phyloP scores from a whole-genome alignment of 1,284 basidiomycete species.

The Irpex rosettiformis region DNA sequence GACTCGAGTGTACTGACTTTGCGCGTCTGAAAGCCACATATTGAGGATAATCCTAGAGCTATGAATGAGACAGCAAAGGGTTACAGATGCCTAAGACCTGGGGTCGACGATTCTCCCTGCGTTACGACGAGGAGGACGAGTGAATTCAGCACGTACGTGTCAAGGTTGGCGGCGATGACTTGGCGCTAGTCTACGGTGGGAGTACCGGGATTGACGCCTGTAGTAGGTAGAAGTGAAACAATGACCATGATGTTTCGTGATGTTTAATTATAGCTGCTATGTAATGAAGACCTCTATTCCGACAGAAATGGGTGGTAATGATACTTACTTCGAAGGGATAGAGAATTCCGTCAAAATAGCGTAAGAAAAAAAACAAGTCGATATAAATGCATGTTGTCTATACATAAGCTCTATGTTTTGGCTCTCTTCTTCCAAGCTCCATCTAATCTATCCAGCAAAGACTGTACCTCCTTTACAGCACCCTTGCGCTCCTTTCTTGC shows the following conservation, averaged over 20 bases:
- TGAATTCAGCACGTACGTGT: background rate
- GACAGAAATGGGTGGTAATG: too few relatives aligned
- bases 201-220: background rate
- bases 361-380: background rate
- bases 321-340: too few relatives aligned
- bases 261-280: too few relatives aligned
- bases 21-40: conserved; percentile 12
- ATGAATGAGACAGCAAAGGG: background rate
- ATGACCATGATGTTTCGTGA: background rate
- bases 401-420: conserved; percentile 1
- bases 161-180: background rate
- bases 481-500: conserved; percentile 71
- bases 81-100: background rate
- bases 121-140: background rate
- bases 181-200: background rate
- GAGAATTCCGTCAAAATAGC: too few relatives aligned
- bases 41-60: background rate
- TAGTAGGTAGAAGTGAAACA: background rate
- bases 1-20: conserved; percentile 7
- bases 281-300: too few relatives aligned
- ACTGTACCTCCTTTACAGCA: conserved; percentile 68
- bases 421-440: conserved; percentile 37
- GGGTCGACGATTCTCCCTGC: background rate
- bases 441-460: conserved; percentile 53
- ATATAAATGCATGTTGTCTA: background rate